Percentiles rank a stretch among this genome's conserved stretches.
These are phyloP conservation scores for Zygosaccharomyces gambellarensis DNA, from an alignment of 805 yeast species.

Conservation along the genomic window DNA sequence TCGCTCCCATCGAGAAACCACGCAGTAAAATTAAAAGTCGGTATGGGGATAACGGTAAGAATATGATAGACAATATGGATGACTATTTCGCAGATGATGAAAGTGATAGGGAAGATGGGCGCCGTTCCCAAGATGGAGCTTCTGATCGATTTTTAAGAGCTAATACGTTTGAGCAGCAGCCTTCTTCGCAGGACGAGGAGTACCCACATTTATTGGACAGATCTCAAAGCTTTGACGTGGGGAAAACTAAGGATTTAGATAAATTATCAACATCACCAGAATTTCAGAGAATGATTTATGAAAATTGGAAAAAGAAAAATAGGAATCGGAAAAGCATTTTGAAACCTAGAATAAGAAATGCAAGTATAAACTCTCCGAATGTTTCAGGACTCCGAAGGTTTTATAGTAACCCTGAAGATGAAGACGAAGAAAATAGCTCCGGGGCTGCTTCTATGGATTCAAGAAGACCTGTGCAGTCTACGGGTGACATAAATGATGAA, in stretches of 20 bases:
- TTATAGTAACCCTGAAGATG: slow-evolving; percentile 2
- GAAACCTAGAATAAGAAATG: neutral
- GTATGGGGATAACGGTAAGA: slow-evolving; percentile 1
- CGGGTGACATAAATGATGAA: slow-evolving; percentile 8
- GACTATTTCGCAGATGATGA: slow-evolving; percentile 29
- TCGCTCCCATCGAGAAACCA: slow-evolving; percentile 15
- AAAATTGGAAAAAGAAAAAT: slow-evolving; percentile 31
- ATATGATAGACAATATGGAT: slow-evolving; percentile 13
- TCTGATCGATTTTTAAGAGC: slow-evolving; percentile 19
- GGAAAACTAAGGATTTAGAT: slow-evolving; percentile 20
- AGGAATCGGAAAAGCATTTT: slow-evolving; percentile 24
- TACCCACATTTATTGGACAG: slow-evolving; percentile 39
- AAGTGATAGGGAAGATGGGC: slow-evolving; percentile 26
- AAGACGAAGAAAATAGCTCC: neutral
- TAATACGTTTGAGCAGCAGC: slow-evolving; percentile 35
- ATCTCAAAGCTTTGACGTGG: slow-evolving; percentile 46
- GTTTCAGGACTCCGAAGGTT: neutral
- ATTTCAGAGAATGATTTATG: slow-evolving; percentile 41
- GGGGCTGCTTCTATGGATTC: neutral
- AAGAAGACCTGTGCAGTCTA: neutral
- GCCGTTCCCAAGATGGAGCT: slow-evolving; percentile 4
- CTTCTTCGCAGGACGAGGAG: slow-evolving; percentile 36
- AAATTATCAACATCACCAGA: slow-evolving; percentile 41
- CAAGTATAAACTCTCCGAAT: neutral
- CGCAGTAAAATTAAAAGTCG: neutral